These are phyloP conservation scores for Fusarium denticulatum DNA, from an alignment of 2,329 filamentous ascomycete species.

Conservation along the genomic window DNA sequence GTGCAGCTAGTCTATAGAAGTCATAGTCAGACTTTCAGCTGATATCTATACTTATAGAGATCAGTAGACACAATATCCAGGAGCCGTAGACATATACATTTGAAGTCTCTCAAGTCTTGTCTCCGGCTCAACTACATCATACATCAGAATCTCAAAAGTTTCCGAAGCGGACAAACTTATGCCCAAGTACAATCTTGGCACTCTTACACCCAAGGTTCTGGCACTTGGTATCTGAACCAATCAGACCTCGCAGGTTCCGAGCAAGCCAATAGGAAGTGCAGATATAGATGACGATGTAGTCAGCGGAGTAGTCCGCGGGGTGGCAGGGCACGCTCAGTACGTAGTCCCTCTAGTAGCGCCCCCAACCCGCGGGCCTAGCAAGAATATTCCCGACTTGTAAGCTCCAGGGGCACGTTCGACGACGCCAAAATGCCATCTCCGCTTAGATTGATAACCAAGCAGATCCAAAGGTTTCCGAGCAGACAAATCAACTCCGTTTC, in stretches of 20 bases:
- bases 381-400: slow-evolving; percentile 19
- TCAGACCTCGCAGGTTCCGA: slow-evolving; percentile 33
- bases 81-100: slow-evolving; percentile 43
- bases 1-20: slow-evolving; percentile 54
- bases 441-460: slow-evolving; percentile 21
- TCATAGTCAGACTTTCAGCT: neutral
- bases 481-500: slow-evolving; percentile 12
- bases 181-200: neutral
- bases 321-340: neutral
- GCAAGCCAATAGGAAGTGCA: slow-evolving; percentile 23
- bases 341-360: neutral
- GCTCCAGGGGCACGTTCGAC: neutral
- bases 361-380: neutral
- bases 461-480: slow-evolving; percentile 34
- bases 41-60: slow-evolving; percentile 45
- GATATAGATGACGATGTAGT: neutral
- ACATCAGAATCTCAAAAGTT: neutral
- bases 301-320: slow-evolving; percentile 17
- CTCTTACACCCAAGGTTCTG: neutral
- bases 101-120: neutral
- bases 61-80: slow-evolving; percentile 60
- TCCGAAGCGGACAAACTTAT: neutral
- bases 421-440: neutral
- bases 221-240: slow-evolving; percentile 10
- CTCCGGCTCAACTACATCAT: neutral